Evolutionary conservation across 2,329 filamentous ascomycete species (phyloP), one percentile per base, ranked within the genome.

Genomic region (Pyricularia sp.): DNA sequence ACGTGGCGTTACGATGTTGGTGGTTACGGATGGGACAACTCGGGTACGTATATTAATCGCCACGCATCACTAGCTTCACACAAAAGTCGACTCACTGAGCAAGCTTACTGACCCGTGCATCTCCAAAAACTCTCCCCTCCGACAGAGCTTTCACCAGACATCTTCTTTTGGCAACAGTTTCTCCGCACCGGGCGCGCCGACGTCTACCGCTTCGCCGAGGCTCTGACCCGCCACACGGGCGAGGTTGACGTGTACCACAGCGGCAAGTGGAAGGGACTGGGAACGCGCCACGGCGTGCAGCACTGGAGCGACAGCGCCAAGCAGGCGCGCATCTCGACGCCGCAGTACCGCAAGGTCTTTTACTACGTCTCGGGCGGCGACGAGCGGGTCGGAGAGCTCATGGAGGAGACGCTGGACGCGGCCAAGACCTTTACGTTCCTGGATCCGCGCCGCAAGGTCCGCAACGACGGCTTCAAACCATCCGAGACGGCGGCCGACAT

Each of bases 1-100:
- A 80, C 79, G 0, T 90, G 87, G 87, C 81, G 85, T 1, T 89
- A 89, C 69, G 87, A 90, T 64, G 75, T 89, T 23, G 87, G 87
- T 3, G 87, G 87, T 0, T 89, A 86, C 69, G 86, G 86, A 0
- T 89, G 87, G 87, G 87, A 89, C 66, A 89, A 89, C 73, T 87
- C 84, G 0, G 59, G 59, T 63, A 28, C 3, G 58, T 61, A 3
- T 33, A 31, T 6, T 31, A 30, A 30, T 33, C 2, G 11, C 31
- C 10, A 33, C 3, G 9, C 31, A 11, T 33, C 31, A 33, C 31
- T 11, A 11, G 31, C 11, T 2, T 33, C 2, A 30, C 28, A 4
- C 28, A 7, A 30, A n/a, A n/a, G n/a, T n/a, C 28, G 28, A 30
- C 7, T 9, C 12, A 59, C n/a, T 26, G 10, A 23, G 55, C 6